Evolutionary conservation across 1,284 basidiomycete genomes (phyloP).

Genomic region (Ganoderma boninense): DNA sequence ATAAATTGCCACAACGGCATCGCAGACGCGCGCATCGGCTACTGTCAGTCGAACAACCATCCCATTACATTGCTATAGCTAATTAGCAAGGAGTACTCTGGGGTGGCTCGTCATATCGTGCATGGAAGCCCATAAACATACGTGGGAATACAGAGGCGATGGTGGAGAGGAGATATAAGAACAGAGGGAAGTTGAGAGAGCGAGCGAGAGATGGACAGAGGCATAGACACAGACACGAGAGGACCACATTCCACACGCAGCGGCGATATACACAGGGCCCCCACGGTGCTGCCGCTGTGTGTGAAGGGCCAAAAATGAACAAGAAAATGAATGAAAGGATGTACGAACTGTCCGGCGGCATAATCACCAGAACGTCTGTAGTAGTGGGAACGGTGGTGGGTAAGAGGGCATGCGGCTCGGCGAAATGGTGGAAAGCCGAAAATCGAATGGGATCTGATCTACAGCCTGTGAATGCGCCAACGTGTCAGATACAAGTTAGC

Average conservation of each 20-base stretch:
- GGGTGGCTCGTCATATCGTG: constrained; percentile 39
- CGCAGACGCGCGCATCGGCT: neutral
- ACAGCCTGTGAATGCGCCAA: constrained; percentile 18
- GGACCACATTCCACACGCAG: constrained; percentile 2
- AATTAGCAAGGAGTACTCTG: constrained; percentile 39
- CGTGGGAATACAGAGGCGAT: constrained; percentile 31
- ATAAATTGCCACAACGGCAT: neutral
- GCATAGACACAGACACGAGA: constrained; percentile 1
- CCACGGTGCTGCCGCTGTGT: constrained; percentile 21
- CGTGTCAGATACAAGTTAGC: constrained; percentile 4
- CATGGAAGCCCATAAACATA: constrained; percentile 41
- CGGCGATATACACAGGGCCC: constrained; percentile 5
- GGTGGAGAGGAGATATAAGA: constrained; percentile 11
- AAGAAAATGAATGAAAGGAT: constrained; percentile 15
- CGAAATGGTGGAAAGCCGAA: neutral
- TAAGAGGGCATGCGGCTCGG: constrained; percentile 6
- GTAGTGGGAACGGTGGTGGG: constrained; percentile 11
- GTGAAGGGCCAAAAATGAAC: constrained; percentile 27
- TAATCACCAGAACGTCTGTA: constrained; percentile 17
- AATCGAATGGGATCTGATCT: constrained; percentile 17
- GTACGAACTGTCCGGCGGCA: constrained; percentile 28
- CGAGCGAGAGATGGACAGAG: constrained; percentile 9
- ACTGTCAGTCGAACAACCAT: constrained; percentile 28
- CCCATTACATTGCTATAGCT: constrained; percentile 41
- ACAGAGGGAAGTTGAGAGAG: constrained; percentile 24